phyloP scores from a whole-genome alignment of 2,329 filamentous ascomycete species.

The Venturiaceae sp. region DNA sequence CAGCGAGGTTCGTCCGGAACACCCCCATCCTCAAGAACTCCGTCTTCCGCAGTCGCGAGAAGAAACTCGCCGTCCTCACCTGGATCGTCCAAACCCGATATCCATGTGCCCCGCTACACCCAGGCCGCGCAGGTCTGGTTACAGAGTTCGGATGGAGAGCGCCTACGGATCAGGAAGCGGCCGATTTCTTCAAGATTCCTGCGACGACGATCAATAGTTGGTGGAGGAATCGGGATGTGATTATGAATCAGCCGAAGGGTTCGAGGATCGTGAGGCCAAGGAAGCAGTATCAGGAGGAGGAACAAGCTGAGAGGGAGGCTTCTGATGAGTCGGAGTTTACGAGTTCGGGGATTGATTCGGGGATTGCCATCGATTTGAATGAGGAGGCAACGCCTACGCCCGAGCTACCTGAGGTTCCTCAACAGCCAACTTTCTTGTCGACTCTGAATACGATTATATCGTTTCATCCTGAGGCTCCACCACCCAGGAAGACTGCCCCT shows the following conservation, averaged over 20 bases:
- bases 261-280: not conserved
- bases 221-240: conserved; percentile 1
- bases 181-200: not conserved
- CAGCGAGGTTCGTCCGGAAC: not conserved
- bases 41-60: conserved; percentile 1
- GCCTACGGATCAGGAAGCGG: not conserved
- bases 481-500: not conserved
- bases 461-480: not conserved
- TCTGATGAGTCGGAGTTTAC: not conserved
- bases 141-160: not conserved
- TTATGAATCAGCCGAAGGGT: not conserved
- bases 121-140: not conserved
- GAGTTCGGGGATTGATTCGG: not conserved
- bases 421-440: not conserved
- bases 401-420: not conserved
- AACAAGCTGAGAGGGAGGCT: not conserved
- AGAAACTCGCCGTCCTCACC: not conserved
- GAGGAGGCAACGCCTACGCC: not conserved
- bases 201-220: not conserved
- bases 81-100: conserved; percentile 1
- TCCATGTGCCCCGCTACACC: not conserved
- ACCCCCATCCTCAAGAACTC: not conserved
- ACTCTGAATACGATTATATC: not conserved
- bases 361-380: not conserved
- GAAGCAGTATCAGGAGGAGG: not conserved